Evolutionary conservation across 2,329 filamentous ascomycete genomes (phyloP).

Genomic region (Phialemonium atrogriseum): DNA sequence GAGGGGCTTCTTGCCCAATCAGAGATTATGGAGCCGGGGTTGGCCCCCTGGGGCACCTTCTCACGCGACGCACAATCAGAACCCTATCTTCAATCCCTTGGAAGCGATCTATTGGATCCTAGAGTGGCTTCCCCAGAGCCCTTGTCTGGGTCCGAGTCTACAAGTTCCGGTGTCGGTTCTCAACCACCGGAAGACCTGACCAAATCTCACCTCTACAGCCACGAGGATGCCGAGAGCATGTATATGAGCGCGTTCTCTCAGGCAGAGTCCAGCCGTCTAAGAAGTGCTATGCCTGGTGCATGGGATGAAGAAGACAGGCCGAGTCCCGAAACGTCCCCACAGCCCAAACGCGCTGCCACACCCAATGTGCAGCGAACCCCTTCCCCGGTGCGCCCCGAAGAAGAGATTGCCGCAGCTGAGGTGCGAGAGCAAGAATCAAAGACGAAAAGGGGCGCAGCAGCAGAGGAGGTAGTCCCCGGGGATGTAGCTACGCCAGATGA

Average conservation of each 20-base stretch:
- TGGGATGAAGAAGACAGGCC: constrained; percentile 34
- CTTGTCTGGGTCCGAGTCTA: constrained; percentile 16
- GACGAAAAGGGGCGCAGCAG: no score
- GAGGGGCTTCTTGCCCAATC: constrained; percentile 21
- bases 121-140: constrained; percentile 8
- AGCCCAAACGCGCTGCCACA: constrained; percentile 1
- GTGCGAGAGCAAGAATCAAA: no score
- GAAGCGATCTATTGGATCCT: constrained; percentile 3
- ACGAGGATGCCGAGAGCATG: constrained; percentile 78
- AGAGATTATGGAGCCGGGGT: constrained; percentile 17
- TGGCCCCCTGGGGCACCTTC: constrained; percentile 22
- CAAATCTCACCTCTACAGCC: constrained; percentile 64
- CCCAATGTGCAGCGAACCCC: background rate
- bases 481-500: constrained; percentile 9
- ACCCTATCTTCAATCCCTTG: constrained; percentile 21
- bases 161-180: constrained; percentile 15
- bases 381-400: no score
- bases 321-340: constrained; percentile 11
- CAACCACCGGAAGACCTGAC: constrained; percentile 41
- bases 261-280: constrained; percentile 22
- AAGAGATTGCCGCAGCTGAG: no score
- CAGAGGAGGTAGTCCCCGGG: constrained; percentile 5
- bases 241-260: constrained; percentile 69
- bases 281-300: constrained; percentile 38
- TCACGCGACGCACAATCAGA: constrained; percentile 27